Conservation (phyloP, 345 rosid species). For the Aethionema arabicum region DNA sequence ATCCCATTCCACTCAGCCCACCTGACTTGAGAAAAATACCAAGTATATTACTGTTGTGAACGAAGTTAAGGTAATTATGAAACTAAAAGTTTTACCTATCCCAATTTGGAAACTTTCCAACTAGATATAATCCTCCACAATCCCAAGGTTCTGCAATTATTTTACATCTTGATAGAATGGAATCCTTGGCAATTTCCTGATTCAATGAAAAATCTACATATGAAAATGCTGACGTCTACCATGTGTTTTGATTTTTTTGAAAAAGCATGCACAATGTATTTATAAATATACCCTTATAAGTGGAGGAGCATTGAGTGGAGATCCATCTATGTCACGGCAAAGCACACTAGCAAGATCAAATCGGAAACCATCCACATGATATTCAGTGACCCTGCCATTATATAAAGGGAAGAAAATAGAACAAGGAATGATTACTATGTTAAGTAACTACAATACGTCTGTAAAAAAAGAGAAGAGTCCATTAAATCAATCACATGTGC, state of each 20-base stretch:
- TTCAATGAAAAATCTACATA: conserved; percentile 24
- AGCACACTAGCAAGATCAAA: conserved; percentile 95
- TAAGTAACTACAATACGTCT: not conserved
- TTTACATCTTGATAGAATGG: conserved; percentile 76
- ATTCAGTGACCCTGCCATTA: conserved; percentile 66
- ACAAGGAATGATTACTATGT: not conserved
- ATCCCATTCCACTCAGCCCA: conserved; percentile 99
- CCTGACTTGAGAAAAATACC: conserved; percentile 46
- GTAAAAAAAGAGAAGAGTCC: conserved; percentile 1
- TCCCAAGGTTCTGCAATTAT: conserved; percentile 98
- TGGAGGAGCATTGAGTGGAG: conserved; percentile 82
- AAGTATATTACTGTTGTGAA: conserved; percentile 2
- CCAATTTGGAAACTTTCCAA: conserved; percentile 94
- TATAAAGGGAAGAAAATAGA: conserved; percentile 17
- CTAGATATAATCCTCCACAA: conserved; percentile 94
- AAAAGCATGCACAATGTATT: conserved; percentile 12
- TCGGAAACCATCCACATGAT: conserved; percentile 94
- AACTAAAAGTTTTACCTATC: conserved; percentile 56
- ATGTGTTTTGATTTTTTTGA: not conserved
- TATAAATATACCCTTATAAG: conserved; percentile 58
- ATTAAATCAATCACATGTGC: not conserved
- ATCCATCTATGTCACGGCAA: conserved; percentile 91
- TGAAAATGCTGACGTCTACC: conserved; percentile 7
- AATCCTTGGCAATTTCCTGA: conserved; percentile 91
- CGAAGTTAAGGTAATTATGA: conserved; percentile 5